Evolutionary conservation across 108 stramenopile genomes (phyloP).

Genomic region (Pseudonitzschia multistriata): DNA sequence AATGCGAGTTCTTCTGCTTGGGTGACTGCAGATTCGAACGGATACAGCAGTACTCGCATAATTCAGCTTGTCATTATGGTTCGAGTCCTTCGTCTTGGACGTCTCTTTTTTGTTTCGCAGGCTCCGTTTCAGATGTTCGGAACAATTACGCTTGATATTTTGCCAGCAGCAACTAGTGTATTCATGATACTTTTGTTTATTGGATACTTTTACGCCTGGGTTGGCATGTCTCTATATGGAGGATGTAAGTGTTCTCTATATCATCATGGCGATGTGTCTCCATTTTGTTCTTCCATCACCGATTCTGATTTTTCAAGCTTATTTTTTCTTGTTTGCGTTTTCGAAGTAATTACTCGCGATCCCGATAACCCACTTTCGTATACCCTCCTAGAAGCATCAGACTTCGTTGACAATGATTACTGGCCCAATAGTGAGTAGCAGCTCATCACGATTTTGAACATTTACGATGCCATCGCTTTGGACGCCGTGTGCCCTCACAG

Average conservation of each 20-base stretch:
- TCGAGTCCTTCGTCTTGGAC: conserved; percentile 63
- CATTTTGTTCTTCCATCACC: background rate
- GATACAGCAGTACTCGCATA: conserved; percentile 49
- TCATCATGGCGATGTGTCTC: background rate
- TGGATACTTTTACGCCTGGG: conserved; percentile 58
- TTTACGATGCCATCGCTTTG: background rate
- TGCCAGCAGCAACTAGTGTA: conserved; percentile 52
- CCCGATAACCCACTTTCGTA: conserved; percentile 50
- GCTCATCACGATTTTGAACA: background rate
- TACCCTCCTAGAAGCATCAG: conserved; percentile 49
- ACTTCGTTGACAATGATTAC: conserved; percentile 63
- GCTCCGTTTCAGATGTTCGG: conserved; percentile 64
- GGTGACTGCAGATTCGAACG: conserved; percentile 41
- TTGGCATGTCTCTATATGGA: conserved; percentile 68
- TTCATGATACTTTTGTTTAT: conserved; percentile 52
- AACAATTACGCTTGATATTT: conserved; percentile 45
- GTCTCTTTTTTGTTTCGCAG: conserved; percentile 53
- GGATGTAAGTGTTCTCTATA: conserved; percentile 32
- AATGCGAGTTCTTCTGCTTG: background rate
- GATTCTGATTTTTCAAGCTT: background rate
- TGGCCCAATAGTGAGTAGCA: conserved; percentile 50
- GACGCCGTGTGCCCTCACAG: background rate
- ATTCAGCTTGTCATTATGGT: conserved; percentile 77
- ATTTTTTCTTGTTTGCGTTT: background rate
- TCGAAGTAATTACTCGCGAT: conserved; percentile 41